Percentiles rank a stretch among this genome's conserved stretches.
Evolutionary conservation across 768 basidiomycete species (phyloP).

Genomic region (Boletus fagicola): DNA sequence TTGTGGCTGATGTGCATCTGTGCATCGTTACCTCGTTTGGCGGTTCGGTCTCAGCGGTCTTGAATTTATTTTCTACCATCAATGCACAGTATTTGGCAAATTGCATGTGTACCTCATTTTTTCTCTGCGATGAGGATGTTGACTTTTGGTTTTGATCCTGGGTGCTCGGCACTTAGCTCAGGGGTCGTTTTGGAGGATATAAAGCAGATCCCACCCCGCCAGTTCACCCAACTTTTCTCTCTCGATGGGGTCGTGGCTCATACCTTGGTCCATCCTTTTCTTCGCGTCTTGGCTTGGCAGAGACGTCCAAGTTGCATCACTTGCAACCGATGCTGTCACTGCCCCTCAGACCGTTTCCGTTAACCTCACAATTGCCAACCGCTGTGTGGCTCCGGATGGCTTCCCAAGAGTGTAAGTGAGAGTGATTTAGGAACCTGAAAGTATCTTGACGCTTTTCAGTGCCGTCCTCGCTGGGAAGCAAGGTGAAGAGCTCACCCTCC

Average conservation of each 20-base stretch:
- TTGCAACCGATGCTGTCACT: neutral
- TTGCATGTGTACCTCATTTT: neutral
- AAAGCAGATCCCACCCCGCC: neutral
- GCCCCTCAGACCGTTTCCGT: neutral
- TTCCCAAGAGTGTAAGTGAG: conserved; percentile 10
- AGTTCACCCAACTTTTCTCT: neutral
- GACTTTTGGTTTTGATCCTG: neutral
- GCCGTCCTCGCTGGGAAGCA: conserved; percentile 37
- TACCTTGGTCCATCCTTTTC: neutral
- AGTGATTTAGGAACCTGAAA: neutral
- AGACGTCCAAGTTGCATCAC: neutral
- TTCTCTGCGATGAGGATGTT: neutral
- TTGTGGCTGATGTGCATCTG: neutral
- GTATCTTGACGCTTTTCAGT: conserved; percentile 10
- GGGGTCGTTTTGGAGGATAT: neutral
- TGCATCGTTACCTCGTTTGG: neutral
- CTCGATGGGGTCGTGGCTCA: neutral
- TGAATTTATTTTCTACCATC: neutral
- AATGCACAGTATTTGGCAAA: neutral
- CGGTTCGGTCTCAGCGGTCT: neutral
- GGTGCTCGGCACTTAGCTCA: neutral
- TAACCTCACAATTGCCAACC: conserved; percentile 2
- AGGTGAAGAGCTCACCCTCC: conserved; percentile 28
- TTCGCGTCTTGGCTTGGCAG: neutral
- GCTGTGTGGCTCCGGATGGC: conserved; percentile 14